Conservation (phyloP, 371 early-diverging fungal genomes). For the Coemansia sp. region DNA sequence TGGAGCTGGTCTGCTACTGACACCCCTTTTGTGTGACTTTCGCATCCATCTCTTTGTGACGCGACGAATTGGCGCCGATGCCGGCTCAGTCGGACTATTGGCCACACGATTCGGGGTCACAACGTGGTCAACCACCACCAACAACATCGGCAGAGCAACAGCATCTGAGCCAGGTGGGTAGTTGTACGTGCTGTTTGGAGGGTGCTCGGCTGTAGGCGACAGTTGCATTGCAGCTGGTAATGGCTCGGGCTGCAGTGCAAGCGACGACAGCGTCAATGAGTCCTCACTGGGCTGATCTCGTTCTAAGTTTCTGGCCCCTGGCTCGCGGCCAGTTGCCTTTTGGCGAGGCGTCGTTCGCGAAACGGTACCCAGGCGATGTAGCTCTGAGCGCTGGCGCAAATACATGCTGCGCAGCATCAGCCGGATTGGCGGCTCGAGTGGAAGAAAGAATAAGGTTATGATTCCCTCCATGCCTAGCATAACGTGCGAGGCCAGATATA, state of each 20-base stretch:
- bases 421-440: constrained; percentile 43
- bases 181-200: not conserved
- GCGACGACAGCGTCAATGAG: constrained; percentile 11
- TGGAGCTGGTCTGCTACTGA: constrained; percentile 3
- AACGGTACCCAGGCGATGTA: constrained; percentile 26
- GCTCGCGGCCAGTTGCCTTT: not conserved
- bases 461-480: constrained; percentile 45
- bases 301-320: constrained; percentile 6
- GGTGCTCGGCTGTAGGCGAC: not conserved
- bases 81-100: not conserved
- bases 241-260: not conserved
- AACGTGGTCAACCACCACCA: constrained; percentile 12
- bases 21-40: not conserved
- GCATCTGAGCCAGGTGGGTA: not conserved
- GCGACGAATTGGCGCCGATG: constrained; percentile 10
- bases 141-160: constrained; percentile 1
- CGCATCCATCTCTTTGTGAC: constrained; percentile 13
- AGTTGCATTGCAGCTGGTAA: not conserved
- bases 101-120: not conserved
- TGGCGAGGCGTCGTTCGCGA: constrained; percentile 8
- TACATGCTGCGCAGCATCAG: constrained; percentile 38
- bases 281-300: constrained; percentile 3
- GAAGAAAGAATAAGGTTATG: constrained; percentile 35
- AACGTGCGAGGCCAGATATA: constrained; percentile 34
- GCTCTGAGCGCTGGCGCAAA: constrained; percentile 19